Evolutionary conservation across 306 rosid genomes (phyloP).

Genomic region (Rosa rugosa): DNA sequence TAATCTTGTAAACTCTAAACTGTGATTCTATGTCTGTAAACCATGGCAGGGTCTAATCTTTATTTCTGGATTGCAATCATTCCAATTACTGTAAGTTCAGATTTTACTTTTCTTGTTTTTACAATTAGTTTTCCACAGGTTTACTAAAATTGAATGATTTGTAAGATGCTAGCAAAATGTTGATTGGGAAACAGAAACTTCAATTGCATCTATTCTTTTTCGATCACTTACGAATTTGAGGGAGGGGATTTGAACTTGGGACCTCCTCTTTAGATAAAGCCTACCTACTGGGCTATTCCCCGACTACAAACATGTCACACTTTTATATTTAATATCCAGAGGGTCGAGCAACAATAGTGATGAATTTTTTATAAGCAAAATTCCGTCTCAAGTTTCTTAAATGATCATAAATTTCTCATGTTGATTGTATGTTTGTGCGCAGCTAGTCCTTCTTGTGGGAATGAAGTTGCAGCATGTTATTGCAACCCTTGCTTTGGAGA

Average conservation of each 20-base stretch:
- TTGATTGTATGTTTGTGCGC: slow-evolving; percentile 30
- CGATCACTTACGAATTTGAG: background rate
- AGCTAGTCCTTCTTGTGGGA: slow-evolving; percentile 97
- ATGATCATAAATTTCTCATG: slow-evolving; percentile 4
- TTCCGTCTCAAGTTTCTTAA: slow-evolving; percentile 18
- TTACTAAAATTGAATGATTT: background rate
- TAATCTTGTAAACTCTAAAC: slow-evolving; percentile 22
- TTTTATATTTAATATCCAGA: background rate
- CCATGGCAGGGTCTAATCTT: slow-evolving; percentile 80
- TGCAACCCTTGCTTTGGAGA: slow-evolving; percentile 91
- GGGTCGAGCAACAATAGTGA: background rate
- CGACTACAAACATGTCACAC: background rate
- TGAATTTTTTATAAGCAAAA: background rate
- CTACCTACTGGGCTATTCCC: background rate
- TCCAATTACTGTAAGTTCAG: slow-evolving; percentile 74
- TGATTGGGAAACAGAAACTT: background rate
- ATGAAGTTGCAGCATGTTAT: slow-evolving; percentile 87
- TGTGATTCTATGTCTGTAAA: slow-evolving; percentile 23
- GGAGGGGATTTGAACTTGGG: slow-evolving; percentile 1
- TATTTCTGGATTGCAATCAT: slow-evolving; percentile 96
- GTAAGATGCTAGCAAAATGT: background rate
- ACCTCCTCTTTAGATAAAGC: background rate
- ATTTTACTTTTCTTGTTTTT: slow-evolving; percentile 16
- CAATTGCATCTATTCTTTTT: slow-evolving; percentile 1
- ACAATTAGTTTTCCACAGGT: background rate